Base-by-base conservation (phyloP, 345 rosid genomes). In the Diplotaxis tenuifolia region DNA sequence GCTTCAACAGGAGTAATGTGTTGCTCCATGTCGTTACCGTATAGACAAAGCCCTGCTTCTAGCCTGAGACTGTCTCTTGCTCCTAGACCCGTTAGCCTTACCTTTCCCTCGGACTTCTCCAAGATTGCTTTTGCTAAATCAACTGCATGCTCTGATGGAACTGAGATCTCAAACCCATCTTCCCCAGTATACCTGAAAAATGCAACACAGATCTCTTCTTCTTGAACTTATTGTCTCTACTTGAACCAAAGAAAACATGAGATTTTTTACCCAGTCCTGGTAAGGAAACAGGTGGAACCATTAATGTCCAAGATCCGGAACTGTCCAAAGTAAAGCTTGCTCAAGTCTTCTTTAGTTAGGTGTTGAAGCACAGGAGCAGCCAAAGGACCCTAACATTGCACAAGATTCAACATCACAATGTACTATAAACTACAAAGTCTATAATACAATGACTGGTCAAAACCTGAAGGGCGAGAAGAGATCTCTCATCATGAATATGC, bases 391-490 rank as follows among this genome's bases (percentile, higher is more conserved):
- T 90, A n/a, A 74, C 57, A 82, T 28, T 8, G 3, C 67, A 31
- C n/a, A 70, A 9, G 67, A 4, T 58, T 18, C 34, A 27, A 52
- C 10, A 58, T 65, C 11, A 0, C 21, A 67, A 23, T 67, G 65
- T 61, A 38, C 16, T n/a, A n/a, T n/a, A n/a, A n/a, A n/a, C n/a
- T n/a, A n/a, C n/a, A n/a, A n/a, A n/a, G n/a, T n/a, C n/a, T n/a
- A n/a, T n/a, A n/a, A n/a, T n/a, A n/a, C n/a, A n/a, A n/a, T n/a
- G n/a, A n/a, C n/a, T n/a, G n/a, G n/a, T n/a, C n/a, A n/a, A n/a
- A n/a, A 92, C 99, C 96, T 96, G 99, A 65, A 92, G 91, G 60
- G 98, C 98, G 0, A 96, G 93, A 71, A 96, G 99, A 74, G 99
- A 96, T 84, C 99, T 85, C 84, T 96, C 99, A 28, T 96, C 99